These are phyloP conservation scores for Penicillium sp. DNA, from an alignment of 2,329 filamentous ascomycete species.

Conservation along the genomic window DNA sequence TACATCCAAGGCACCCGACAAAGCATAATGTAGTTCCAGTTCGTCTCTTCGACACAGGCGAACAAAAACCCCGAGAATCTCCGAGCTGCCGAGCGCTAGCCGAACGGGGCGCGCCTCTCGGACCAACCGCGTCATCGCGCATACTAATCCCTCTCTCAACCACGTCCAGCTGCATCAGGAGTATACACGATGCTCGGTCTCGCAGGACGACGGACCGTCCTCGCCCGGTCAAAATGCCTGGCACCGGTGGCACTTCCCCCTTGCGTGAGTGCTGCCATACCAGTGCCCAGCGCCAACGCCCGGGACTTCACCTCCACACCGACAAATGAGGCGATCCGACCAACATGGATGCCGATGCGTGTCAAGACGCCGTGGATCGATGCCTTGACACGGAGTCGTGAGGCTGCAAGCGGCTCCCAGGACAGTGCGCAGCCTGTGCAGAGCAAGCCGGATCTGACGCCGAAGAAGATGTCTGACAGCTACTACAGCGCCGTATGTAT, in stretches of 20 bases:
- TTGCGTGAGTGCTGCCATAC: constrained; percentile 11
- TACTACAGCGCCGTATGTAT: constrained; percentile 62
- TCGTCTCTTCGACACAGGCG: too few species aligned
- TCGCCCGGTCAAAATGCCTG: constrained; percentile 23
- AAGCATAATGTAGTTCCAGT: too few species aligned
- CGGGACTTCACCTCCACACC: constrained; percentile 31
- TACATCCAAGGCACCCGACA: too few species aligned
- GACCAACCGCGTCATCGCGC: constrained; percentile 17
- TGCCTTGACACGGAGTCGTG: constrained; percentile 56
- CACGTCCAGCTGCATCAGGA: neutral
- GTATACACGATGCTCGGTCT: constrained; percentile 16
- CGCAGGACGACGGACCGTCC: constrained; percentile 20
- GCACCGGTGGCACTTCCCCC: constrained; percentile 9
- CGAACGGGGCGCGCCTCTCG: constrained; percentile 18
- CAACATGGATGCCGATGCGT: constrained; percentile 53
- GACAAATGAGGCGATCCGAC: constrained; percentile 26
- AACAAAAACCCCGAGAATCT: constrained; percentile 29
- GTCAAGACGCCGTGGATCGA: constrained; percentile 68
- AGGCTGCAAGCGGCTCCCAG: constrained; percentile 34
- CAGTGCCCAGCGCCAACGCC: constrained; percentile 9
- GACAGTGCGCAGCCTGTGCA: constrained; percentile 23
- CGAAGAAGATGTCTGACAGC: constrained; percentile 69
- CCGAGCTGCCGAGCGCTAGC: constrained; percentile 25
- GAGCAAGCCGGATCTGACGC: constrained; percentile 55
- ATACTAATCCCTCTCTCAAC: constrained; percentile 10